Conservation (phyloP, 2,329 filamentous ascomycete genomes). For the Cercospora sojina region DNA sequence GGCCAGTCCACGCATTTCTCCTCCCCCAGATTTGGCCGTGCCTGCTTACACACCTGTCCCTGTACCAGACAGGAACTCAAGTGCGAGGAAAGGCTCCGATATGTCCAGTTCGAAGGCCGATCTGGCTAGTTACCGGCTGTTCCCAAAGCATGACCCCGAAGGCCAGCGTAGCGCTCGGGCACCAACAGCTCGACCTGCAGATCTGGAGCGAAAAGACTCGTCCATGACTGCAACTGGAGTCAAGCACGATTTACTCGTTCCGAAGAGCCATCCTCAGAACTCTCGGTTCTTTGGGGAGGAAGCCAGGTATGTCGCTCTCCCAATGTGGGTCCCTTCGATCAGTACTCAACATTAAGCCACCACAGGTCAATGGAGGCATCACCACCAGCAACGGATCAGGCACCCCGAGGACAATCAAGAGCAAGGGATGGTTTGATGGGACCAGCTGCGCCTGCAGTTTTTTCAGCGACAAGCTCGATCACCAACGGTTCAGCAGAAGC, state of each 20-base stretch:
- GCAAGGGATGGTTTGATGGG: not conserved
- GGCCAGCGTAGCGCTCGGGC: not conserved
- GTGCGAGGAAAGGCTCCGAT: constrained; percentile 3
- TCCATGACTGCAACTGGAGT: not conserved
- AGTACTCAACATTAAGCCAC: not conserved
- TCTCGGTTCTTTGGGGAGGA: not conserved
- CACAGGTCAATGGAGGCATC: not conserved
- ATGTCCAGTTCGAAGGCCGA: not conserved
- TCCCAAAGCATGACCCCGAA: not conserved
- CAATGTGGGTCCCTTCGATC: not conserved
- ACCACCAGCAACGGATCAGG: not conserved
- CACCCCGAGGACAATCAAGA: not conserved
- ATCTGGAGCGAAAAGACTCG: constrained; percentile 8
- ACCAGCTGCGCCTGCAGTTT: not conserved
- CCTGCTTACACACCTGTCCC: constrained; percentile 24
- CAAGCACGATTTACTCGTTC: constrained; percentile 16
- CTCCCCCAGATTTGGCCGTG: not conserved
- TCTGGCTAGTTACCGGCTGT: not conserved
- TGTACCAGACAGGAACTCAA: constrained; percentile 19
- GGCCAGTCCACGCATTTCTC: not conserved
- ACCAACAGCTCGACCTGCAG: constrained; percentile 1
- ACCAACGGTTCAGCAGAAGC: not conserved
- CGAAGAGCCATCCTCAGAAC: not conserved
- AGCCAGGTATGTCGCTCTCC: not conserved
- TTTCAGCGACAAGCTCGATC: not conserved